Evolutionary conservation across 345 rosid genomes (phyloP).

Genomic region (Hibiscus tridactylites): DNA sequence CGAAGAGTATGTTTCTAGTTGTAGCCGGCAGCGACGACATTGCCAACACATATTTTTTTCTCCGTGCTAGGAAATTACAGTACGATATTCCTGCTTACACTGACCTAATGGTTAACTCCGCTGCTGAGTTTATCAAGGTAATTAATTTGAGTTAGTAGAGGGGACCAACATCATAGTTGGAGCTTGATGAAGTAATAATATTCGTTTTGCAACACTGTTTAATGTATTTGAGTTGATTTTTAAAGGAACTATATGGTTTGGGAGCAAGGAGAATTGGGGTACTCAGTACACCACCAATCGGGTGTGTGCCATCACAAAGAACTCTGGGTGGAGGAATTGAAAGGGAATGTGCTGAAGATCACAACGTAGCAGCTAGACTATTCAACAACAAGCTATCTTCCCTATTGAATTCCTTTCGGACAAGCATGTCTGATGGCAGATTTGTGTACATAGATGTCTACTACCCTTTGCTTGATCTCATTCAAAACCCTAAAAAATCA

Average conservation of each 20-base stretch:
- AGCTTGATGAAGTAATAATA: too few species aligned
- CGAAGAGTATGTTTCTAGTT: conserved; percentile 18
- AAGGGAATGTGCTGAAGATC: conserved; percentile 21
- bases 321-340: conserved; percentile 21
- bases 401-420: conserved; percentile 20
- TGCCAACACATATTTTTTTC: conserved; percentile 33
- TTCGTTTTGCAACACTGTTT: too few species aligned
- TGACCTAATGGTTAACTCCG: conserved; percentile 21
- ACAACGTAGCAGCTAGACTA: conserved; percentile 26
- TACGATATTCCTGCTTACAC: conserved; percentile 33
- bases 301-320: conserved; percentile 46
- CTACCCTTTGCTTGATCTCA: conserved; percentile 40
- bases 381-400: conserved; percentile 38
- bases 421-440: conserved; percentile 18
- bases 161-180: too few species aligned
- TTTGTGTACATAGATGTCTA: conserved; percentile 46
- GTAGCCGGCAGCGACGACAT: conserved; percentile 55
- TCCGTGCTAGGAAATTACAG: conserved; percentile 18
- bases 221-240: not conserved
- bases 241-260: conserved; percentile 32
- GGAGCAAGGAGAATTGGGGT: conserved; percentile 43
- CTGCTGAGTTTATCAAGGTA: conserved; percentile 36
- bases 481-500: conserved; percentile 33
- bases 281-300: conserved; percentile 41
- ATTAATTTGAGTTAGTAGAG: not conserved